Evolutionary conservation across 495 filamentous ascomycete genomes (phyloP).

Genomic region (Astrothelium subdiscretum): DNA sequence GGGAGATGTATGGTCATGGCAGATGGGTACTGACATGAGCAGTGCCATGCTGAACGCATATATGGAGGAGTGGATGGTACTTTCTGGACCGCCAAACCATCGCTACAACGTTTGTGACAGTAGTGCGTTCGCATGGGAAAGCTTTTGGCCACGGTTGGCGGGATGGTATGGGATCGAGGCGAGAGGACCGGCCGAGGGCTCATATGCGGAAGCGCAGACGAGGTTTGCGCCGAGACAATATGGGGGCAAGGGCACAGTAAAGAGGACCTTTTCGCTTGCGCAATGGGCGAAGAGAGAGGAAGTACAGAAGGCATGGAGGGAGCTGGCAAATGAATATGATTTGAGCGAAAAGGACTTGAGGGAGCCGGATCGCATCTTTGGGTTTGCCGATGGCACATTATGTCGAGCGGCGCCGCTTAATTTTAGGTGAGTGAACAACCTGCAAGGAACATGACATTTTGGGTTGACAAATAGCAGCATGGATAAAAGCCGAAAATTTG

Average conservation of each 20-base stretch:
- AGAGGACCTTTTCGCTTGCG: constrained; percentile 28
- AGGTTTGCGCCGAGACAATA: constrained; percentile 12
- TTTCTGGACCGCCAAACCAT: constrained; percentile 16
- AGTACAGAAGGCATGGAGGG: constrained; percentile 36
- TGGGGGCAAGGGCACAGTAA: constrained; percentile 18
- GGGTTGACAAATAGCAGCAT: constrained; percentile 15
- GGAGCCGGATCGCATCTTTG: constrained; percentile 25
- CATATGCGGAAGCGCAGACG: constrained; percentile 14
- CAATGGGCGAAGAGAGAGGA: constrained; percentile 36
- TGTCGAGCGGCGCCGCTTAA: constrained; percentile 11
- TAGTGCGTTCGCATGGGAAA: constrained; percentile 34
- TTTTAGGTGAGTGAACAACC: constrained; percentile 11
- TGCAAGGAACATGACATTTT: background rate
- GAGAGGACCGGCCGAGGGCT: constrained; percentile 16
- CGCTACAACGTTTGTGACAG: constrained; percentile 35
- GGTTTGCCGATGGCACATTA: constrained; percentile 23
- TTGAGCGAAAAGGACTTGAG: constrained; percentile 23
- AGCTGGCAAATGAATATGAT: constrained; percentile 19
- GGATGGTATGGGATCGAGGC: constrained; percentile 32
- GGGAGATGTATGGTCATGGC: constrained; percentile 29
- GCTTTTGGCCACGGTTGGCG: constrained; percentile 36
- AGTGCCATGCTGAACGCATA: constrained; percentile 32
- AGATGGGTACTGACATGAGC: constrained; percentile 28
- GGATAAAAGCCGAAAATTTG: constrained; percentile 30
- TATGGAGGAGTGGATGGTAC: constrained; percentile 38